Conservation (phyloP, 2,329 filamentous ascomycete species). For the Westerdykella ornata region DNA sequence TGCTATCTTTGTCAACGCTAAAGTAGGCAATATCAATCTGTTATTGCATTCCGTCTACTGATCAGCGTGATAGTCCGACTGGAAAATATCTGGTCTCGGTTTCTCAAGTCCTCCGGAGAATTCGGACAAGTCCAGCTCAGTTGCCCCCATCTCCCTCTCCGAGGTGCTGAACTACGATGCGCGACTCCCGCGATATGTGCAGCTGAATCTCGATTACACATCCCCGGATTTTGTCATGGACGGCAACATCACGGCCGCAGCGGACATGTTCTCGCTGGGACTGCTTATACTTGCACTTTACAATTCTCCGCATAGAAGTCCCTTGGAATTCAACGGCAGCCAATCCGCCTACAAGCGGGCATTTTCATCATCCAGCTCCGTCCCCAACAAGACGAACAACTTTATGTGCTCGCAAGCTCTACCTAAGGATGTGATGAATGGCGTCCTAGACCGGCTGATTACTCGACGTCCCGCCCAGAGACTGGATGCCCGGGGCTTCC, state of each 20-base stretch:
- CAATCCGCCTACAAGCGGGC: conserved; percentile 77
- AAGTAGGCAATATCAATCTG: conserved; percentile 49
- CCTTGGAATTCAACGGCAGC: conserved; percentile 74
- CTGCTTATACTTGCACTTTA: conserved; percentile 84
- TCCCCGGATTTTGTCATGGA: conserved; percentile 94
- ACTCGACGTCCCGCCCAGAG: conserved; percentile 81
- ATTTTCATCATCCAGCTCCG: conserved; percentile 69
- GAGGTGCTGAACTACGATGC: conserved; percentile 82
- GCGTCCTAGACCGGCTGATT: conserved; percentile 78
- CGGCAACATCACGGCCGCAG: conserved; percentile 72
- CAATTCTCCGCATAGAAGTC: conserved; percentile 87
- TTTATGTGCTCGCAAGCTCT: conserved; percentile 74
- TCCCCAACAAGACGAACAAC: conserved; percentile 74
- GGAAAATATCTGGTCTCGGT: conserved; percentile 93
- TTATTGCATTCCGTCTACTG: conserved; percentile 15
- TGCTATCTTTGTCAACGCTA: conserved; percentile 86
- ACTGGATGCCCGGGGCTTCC: conserved; percentile 82
- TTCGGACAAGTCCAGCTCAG: conserved; percentile 65
- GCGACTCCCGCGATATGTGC: conserved; percentile 71
- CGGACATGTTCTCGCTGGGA: conserved; percentile 92
- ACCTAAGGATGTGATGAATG: conserved; percentile 67
- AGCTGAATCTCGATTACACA: conserved; percentile 86
- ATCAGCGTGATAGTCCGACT: conserved; percentile 63
- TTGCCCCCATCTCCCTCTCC: conserved; percentile 72
- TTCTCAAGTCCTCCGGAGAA: conserved; percentile 78